Conservation (phyloP, 192 early-diverging fungal species). For the Coemansia sp. region DNA sequence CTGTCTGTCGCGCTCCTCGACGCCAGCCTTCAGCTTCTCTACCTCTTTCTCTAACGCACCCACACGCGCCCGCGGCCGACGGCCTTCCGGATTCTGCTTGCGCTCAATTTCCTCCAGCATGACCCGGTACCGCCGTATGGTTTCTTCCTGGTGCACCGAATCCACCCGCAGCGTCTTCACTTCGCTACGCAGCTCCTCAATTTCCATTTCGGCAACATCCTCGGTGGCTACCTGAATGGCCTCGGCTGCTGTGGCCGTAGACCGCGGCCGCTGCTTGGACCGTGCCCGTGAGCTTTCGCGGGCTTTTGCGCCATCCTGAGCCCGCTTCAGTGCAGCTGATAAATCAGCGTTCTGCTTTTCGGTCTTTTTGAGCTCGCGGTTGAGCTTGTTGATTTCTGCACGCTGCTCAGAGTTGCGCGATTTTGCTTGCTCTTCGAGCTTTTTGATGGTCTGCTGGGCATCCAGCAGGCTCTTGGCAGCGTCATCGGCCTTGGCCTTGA, state of each 20-base stretch:
- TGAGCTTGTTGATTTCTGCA: conserved; percentile 22
- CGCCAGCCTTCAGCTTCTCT: conserved; percentile 30
- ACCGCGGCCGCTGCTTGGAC: conserved; percentile 30
- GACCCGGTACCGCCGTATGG: conserved; percentile 33
- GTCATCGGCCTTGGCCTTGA: conserved; percentile 25
- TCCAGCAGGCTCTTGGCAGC: conserved; percentile 12
- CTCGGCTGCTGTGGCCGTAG: conserved; percentile 38
- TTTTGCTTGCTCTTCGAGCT: conserved; percentile 33
- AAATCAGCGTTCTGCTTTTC: conserved; percentile 37
- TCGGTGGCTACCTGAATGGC: conserved; percentile 37
- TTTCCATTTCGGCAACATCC: conserved; percentile 36
- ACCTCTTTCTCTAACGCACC: conserved; percentile 35
- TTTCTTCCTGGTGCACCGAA: conserved; percentile 49
- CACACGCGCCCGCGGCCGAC: conserved; percentile 21
- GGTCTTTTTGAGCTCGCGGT: conserved; percentile 20
- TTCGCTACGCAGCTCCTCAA: conserved; percentile 42
- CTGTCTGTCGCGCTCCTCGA: conserved; percentile 28
- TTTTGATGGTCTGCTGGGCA: conserved; percentile 22
- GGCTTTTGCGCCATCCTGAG: conserved; percentile 16
- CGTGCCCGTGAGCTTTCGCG: conserved; percentile 14
- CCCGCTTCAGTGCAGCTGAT: conserved; percentile 25
- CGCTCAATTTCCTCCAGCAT: conserved; percentile 48
- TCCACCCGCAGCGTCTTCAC: conserved; percentile 33
- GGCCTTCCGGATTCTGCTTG: conserved; percentile 50
- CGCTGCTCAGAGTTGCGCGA: conserved; percentile 20